A percentile compares a stretch with the other conserved stretches of the same genome.
Conservation (phyloP, 768 basidiomycete species). For the Peribolospora kevripleyi region DNA sequence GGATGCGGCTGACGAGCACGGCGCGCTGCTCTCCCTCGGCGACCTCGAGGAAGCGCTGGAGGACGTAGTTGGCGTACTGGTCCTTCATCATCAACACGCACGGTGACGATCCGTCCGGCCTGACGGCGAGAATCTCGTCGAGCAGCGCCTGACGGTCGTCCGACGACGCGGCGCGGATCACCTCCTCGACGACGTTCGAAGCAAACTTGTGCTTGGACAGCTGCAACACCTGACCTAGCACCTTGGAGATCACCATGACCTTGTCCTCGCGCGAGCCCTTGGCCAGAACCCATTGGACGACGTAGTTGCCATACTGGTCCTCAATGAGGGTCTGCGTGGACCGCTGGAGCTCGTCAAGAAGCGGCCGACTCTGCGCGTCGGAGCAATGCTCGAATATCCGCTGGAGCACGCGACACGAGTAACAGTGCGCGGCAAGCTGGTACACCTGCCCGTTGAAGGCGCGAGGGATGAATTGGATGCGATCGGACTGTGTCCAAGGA, state of each 20-base stretch:
- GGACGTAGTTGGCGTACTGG: slow-evolving; percentile 34
- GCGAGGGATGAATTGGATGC: slow-evolving; percentile 41
- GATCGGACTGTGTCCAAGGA: slow-evolving; percentile 26
- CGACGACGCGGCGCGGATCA: slow-evolving; percentile 34
- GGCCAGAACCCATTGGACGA: slow-evolving; percentile 77
- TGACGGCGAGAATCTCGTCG: slow-evolving; percentile 50
- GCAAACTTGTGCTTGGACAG: slow-evolving; percentile 33
- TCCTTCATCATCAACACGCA: slow-evolving; percentile 60
- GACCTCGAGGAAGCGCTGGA: slow-evolving; percentile 30
- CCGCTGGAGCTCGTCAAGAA: slow-evolving; percentile 62
- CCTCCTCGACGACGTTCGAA: slow-evolving; percentile 88
- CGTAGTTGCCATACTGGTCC: slow-evolving; percentile 53
- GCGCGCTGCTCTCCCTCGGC: slow-evolving; percentile 51
- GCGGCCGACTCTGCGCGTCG: slow-evolving; percentile 35
- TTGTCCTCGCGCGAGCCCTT: slow-evolving; percentile 49
- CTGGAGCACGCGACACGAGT: slow-evolving; percentile 85
- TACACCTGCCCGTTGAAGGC: slow-evolving; percentile 54
- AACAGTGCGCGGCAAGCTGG: slow-evolving; percentile 63
- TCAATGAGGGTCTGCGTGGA: slow-evolving; percentile 50
- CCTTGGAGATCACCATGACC: slow-evolving; percentile 35
- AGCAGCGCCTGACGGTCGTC: slow-evolving; percentile 43
- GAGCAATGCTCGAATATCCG: slow-evolving; percentile 70
- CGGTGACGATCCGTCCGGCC: slow-evolving; percentile 39
- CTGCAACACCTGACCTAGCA: slow-evolving; percentile 51
- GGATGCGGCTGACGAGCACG: slow-evolving; percentile 34